Conservation (phyloP, 225 moss, liverwort and hornwort genomes). For the Marchantia polymorpha region DNA sequence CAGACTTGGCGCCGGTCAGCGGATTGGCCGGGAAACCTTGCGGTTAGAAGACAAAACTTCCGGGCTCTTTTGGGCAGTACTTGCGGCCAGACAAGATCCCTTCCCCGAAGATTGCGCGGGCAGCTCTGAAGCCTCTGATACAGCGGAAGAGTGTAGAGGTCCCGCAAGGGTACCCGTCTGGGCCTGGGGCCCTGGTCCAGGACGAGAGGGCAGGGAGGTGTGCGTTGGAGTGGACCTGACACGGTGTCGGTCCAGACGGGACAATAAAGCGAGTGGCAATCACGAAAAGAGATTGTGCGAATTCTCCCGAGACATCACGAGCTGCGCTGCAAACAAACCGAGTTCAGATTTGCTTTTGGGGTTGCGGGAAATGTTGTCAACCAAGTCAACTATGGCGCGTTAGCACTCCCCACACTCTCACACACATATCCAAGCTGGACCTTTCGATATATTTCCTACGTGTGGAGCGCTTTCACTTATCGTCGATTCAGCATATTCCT, state of each 20-base stretch:
- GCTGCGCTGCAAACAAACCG: not conserved
- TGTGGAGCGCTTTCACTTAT: no score
- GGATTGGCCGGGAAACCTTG: not conserved
- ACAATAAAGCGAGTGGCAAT: conserved; percentile 1
- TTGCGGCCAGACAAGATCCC: conserved; percentile 11
- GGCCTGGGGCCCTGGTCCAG: not conserved
- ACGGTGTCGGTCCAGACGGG: conserved; percentile 12
- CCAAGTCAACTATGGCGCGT: conserved; percentile 2
- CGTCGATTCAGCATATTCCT: no score
- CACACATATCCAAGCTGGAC: no score
- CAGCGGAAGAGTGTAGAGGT: no score
- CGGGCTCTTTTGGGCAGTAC: not conserved
- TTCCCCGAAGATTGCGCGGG: conserved; percentile 3
- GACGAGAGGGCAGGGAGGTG: not conserved
- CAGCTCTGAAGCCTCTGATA: not conserved
- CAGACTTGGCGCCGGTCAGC: not conserved
- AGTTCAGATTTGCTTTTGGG: not conserved
- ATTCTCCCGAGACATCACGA: conserved; percentile 16
- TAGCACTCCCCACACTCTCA: no score
- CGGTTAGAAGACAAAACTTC: not conserved
- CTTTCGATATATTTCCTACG: no score
- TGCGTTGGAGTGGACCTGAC: conserved; percentile 4
- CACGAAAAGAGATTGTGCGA: not conserved
- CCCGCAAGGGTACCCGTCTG: no score
- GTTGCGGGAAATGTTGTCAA: not conserved